Conservation (phyloP, 2,329 filamentous ascomycete species). For the Botryotinia globosa region DNA sequence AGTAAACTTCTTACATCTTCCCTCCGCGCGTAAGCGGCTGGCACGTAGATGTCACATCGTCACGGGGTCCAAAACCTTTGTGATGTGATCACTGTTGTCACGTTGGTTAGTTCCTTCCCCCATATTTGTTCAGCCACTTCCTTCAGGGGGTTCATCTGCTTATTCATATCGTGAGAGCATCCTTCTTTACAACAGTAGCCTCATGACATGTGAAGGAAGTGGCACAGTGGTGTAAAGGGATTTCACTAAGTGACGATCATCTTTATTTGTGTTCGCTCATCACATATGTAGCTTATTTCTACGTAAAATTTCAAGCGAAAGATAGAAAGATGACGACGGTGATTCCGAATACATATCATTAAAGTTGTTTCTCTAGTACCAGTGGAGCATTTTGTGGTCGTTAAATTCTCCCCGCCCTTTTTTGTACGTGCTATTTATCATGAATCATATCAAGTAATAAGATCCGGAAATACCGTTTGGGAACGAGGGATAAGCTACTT, state of each 20-base stretch:
- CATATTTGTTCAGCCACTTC: slow-evolving; percentile 6
- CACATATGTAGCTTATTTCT: not conserved
- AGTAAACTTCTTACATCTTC: slow-evolving; percentile 5
- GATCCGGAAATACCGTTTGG: not conserved
- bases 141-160: not conserved
- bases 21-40: not conserved
- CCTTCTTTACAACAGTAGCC: not conserved
- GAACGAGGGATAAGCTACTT: not conserved
- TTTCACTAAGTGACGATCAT: not conserved
- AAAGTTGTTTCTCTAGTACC: not conserved
- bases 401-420: not conserved
- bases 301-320: not conserved
- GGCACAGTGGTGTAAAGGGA: not conserved
- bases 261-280: not conserved
- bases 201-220: not conserved
- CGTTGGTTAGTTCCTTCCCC: not conserved
- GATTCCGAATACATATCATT: not conserved
- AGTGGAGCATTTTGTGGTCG: not conserved
- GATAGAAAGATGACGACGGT: not conserved
- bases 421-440: not conserved
- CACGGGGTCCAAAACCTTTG: not conserved
- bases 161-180: slow-evolving; percentile 9
- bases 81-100: not conserved
- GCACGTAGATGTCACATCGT: not conserved
- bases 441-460: not conserved